Evolutionary conservation across 1,139 yeast species (phyloP).

Genomic region (Kazachstania sp.): DNA sequence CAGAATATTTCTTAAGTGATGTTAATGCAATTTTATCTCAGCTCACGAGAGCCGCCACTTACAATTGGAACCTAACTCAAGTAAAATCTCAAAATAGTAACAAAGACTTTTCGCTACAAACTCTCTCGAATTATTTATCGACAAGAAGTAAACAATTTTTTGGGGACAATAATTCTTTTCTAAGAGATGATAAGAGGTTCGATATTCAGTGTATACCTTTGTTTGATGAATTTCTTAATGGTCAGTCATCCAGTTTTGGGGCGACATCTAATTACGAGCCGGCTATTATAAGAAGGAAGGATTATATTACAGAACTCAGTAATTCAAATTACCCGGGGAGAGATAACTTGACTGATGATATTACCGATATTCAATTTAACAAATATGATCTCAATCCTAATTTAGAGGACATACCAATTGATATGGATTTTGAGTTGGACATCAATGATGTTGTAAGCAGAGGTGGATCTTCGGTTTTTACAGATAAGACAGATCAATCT

Average conservation of each 20-base stretch:
- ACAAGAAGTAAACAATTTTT: neutral
- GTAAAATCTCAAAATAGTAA: neutral
- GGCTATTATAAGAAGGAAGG: conserved; percentile 19
- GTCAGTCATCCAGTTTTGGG: neutral
- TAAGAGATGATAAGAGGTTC: conserved; percentile 23
- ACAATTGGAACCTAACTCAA: neutral
- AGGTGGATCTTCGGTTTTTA: conserved; percentile 14
- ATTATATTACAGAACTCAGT: conserved; percentile 24
- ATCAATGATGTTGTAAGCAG: conserved; percentile 24
- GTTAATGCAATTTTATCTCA: conserved; percentile 16
- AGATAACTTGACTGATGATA: neutral
- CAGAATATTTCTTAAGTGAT: conserved; percentile 27
- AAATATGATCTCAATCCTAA: conserved; percentile 3
- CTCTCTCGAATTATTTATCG: neutral
- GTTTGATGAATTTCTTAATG: conserved; percentile 12
- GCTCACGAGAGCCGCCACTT: conserved; percentile 12
- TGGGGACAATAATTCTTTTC: conserved; percentile 7
- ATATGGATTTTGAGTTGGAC: conserved; percentile 25
- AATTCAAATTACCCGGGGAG: conserved; percentile 9
- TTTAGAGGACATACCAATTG: conserved; percentile 15
- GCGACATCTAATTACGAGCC: neutral
- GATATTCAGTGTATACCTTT: conserved; percentile 16
- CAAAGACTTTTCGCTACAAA: neutral
- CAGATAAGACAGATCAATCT: conserved; percentile 8
- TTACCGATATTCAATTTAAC: neutral